Evolutionary conservation across 2,329 filamentous ascomycete species (phyloP), one percentile per base, ranked within the genome.

Genomic region (Cylindrodendrum hubeiense): DNA sequence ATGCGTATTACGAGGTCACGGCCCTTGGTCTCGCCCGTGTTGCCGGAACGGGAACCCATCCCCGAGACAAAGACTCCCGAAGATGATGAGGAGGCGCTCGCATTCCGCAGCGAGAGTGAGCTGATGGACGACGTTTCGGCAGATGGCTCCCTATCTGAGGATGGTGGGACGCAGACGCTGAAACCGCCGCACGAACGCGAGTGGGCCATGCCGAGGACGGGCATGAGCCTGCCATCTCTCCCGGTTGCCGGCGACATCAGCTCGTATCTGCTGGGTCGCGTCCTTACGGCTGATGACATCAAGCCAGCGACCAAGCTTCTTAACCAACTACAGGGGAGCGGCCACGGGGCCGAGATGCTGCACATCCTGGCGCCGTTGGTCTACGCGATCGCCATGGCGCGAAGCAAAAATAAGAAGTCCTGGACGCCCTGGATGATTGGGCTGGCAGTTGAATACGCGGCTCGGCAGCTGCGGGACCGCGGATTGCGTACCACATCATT

Each of bases 191-290:
- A 86, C 66, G 82, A 84, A 60, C 86, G 84, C 68, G 90, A 90
- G 69, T 98, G 95, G 93, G 88, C 87, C 15, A 98, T 99, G 95
- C 95, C 95, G n/a, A 87, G 96, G 64, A 99, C 96, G 0, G 94
- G 94, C 37, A 86, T 97, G 72, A 92, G 90, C 26, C 86, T 99
- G 50, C 95, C 96, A 1, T 91, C 90, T 50, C 85, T 99, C 17
- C 96, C 96, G 0, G 90, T 91, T 61, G 88, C 91, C 1, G 87
- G 90, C 56, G 93, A 97, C 72, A 95, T 98, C 64, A 93, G 93
- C 54, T 89, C 89, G 47, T 99, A 97, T 79, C 88, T 99, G 5
- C 89, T 97, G 24, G 91, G 92, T 34, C 95, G 97, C 70, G 95
- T 98, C 13, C 86, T 99, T 50, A 97, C 94, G 0, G 94, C 96